Conservation (phyloP, 208 protist genomes). For the Leishmania tarentolae region DNA sequence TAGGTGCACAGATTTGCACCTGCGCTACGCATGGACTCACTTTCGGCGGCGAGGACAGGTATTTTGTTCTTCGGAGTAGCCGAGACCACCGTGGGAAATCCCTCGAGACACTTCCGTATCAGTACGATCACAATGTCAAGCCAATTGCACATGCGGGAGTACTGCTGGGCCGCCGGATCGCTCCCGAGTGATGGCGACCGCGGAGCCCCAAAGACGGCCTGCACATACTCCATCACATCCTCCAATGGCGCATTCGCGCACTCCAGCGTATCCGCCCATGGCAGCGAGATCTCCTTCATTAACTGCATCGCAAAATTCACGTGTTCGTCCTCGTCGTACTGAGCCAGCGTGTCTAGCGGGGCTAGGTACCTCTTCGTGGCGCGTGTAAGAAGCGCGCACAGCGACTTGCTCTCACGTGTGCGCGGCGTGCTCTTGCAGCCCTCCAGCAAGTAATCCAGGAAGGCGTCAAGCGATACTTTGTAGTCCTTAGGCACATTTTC, state of each 20-base stretch:
- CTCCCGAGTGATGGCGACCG: constrained; percentile 34
- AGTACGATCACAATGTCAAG: not conserved
- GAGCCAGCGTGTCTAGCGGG: constrained; percentile 19
- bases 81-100: constrained; percentile 3
- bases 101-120: constrained; percentile 11
- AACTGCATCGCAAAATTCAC: constrained; percentile 11
- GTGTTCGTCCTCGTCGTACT: constrained; percentile 21
- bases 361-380: constrained; percentile 19
- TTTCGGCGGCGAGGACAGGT: constrained; percentile 19
- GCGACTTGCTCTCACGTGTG: constrained; percentile 1
- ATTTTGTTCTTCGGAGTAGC: not conserved
- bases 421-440: constrained; percentile 17
- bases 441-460: constrained; percentile 32
- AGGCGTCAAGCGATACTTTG: constrained; percentile 13
- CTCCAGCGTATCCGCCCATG: constrained; percentile 14
- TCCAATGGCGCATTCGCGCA: constrained; percentile 7
- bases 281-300: constrained; percentile 23
- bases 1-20: constrained; percentile 4
- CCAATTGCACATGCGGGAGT: constrained; percentile 19
- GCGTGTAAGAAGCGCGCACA: constrained; percentile 18
- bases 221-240: constrained; percentile 19
- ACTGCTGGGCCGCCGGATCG: constrained; percentile 26
- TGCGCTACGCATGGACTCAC: constrained; percentile 13
- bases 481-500: constrained; percentile 24
- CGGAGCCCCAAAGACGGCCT: constrained; percentile 14